Evolutionary conservation across 805 yeast species (phyloP), one percentile per base, ranked within the genome.

Genomic region (Scheffersomyces ergatensis): DNA sequence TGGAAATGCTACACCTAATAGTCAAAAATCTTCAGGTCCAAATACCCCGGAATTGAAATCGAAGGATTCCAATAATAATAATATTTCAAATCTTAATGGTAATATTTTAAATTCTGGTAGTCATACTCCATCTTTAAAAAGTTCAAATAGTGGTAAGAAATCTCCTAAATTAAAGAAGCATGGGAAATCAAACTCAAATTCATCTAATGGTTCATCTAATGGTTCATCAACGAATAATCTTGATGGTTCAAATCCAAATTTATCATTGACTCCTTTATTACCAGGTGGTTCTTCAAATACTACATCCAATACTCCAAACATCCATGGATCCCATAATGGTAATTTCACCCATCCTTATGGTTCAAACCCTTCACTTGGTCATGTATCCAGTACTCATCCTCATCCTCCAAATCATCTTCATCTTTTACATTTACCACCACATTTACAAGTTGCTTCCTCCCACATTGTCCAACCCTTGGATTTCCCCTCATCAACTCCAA

Each of bases 401-500:
- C 23, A n/a, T 15, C 36, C 34, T 20, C 36, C n/a, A 18, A 38
- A 34, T 36, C 46, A 42, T 36, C 53, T 39, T 19, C 44, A 46
- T 27, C 50, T 47, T 27, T 55, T 47, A 15, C 57, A 57, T 42
- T 40, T 58, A 20, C 54, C 55, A 20, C 58, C 49, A 30, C 59
- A 49, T 33, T 38, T 53, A 26, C 45, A 49, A 20, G 17, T 27
- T 4, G 5, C 24, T 11, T 27, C 31, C 18, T 3, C 16, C 14
- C 47, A 43, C 9, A 63, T 60, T 24, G 77, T 75, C 15, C 82
- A 78, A 54, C 81, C 82, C 16, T 59, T 78, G 32, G 83, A 81
- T 57, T 81, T 80, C 53, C 88, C 88, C 5, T 68, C 79, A 3
- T 79, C 85, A 0, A 80, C 85, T 2, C 88, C 88, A 13, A 76